Evolutionary conservation across 805 yeast species (phyloP), one percentile per base, ranked within the genome.

Genomic region (Wickerhamiella spandovensis): DNA sequence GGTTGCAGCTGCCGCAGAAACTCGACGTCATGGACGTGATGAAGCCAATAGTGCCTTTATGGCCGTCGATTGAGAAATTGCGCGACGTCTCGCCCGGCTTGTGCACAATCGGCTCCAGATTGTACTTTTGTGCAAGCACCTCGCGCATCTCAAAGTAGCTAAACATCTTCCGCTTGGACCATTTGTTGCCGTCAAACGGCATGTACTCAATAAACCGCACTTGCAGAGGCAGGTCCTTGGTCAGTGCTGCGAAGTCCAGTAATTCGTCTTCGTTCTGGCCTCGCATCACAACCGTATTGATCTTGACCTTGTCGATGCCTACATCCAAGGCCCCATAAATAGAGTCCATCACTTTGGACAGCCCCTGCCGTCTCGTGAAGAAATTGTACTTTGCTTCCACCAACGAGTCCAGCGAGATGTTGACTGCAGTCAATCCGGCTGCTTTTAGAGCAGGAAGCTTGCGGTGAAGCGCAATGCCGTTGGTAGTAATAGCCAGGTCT

Each of bases 141-240:
- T 57, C 56, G 20, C 71, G 56, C 53, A 75, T 74, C 51, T 74
- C 76, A 43, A 70, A 58, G 56, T 68, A 75, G 7, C 72, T 59
- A 42, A 74, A 66, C 68, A 76, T 65, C 54, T 76, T 76, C 7
- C 60, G 54, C 38, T 63, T 56, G 15, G 71, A 65, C 79, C 79
- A 76, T 54, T 71, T 72, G 59, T 76, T 76, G 2, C 81, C 81
- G 52, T 67, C 74, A 57, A 76, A 76, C 4, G 81, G 81, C 81
- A 76, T 76, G 59, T 75, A 76, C 56, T 76, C 81, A 42, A 76
- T 76, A 56, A 76, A 76, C 49, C 80, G 62, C 21, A 76, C 71
- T 53, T 76, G 78, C 6, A 75, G 52, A 4, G 72, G 69, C 41
- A 61, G 56, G 37, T 65, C 60, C 48, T 61, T 57, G 10, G 76